A percentile compares a stretch with the other conserved stretches of the same genome.
Evolutionary conservation across 2,329 filamentous ascomycete species (phyloP).

Genomic region (Ophiostoma ips): DNA sequence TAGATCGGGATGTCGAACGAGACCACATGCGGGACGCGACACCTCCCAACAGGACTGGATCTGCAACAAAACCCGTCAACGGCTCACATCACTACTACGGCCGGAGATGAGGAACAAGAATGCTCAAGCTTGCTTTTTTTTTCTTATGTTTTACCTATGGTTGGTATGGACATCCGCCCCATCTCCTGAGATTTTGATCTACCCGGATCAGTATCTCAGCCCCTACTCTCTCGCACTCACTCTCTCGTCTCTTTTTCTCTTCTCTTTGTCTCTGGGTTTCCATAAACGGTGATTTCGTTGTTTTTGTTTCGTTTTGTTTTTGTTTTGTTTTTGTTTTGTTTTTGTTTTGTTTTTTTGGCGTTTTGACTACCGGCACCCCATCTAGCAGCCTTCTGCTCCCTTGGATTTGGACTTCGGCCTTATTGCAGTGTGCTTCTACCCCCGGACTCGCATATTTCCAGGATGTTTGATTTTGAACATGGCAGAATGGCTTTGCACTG

Average conservation of each 20-base stretch:
- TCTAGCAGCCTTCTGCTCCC: background rate
- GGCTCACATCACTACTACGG: slow-evolving; percentile 6
- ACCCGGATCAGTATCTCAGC: background rate
- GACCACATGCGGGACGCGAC: slow-evolving; percentile 9
- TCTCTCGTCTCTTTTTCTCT: background rate
- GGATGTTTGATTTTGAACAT: background rate
- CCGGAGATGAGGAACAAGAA: slow-evolving; percentile 3
- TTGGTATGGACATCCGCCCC: background rate
- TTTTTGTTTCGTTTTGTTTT: background rate
- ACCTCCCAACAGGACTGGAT: slow-evolving; percentile 11
- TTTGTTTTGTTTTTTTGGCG: background rate
- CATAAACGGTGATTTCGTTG: background rate
- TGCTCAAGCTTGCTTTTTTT: background rate
- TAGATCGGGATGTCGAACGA: slow-evolving; percentile 5
- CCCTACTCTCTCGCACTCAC: background rate
- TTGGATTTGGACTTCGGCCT: background rate
- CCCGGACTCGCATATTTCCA: background rate
- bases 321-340: background rate
- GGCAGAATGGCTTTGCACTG: background rate
- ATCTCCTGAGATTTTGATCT: background rate
- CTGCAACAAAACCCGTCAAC: slow-evolving; percentile 2
- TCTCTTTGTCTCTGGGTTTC: background rate
- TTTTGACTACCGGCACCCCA: background rate
- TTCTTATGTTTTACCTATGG: background rate
- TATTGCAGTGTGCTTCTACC: background rate